phyloP scores from a whole-genome alignment of 2,329 filamentous ascomycete species.

The Fusarium oligoseptatum region DNA sequence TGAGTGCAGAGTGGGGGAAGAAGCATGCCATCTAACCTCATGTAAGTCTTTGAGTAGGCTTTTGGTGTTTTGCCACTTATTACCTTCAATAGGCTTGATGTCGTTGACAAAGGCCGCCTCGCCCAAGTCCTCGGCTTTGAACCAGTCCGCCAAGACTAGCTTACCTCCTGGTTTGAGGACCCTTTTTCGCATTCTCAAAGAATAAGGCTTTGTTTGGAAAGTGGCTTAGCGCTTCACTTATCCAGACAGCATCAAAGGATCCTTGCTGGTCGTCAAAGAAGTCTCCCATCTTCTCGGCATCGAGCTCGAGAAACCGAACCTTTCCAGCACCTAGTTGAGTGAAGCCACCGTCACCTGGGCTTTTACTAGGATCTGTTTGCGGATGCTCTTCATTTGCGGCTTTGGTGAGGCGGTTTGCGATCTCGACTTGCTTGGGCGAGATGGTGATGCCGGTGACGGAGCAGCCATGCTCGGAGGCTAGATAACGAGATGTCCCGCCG shows the following conservation, averaged over 20 bases:
- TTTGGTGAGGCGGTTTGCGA: slow-evolving; percentile 65
- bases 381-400: slow-evolving; percentile 44
- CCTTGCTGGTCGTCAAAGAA: slow-evolving; percentile 57
- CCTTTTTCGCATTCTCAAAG: slow-evolving; percentile 63
- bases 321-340: slow-evolving; percentile 58
- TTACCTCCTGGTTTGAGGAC: slow-evolving; percentile 64
- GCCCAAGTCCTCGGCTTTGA: slow-evolving; percentile 64
- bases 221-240: slow-evolving; percentile 72
- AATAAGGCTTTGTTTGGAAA: slow-evolving; percentile 71
- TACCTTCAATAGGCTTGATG: slow-evolving; percentile 71
- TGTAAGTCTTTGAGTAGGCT: slow-evolving; percentile 5
- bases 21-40: slow-evolving; percentile 67
- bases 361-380: neutral
- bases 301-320: slow-evolving; percentile 69
- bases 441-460: slow-evolving; percentile 72
- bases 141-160: slow-evolving; percentile 72
- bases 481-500: slow-evolving; percentile 69
- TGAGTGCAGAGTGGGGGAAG: slow-evolving; percentile 68
- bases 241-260: slow-evolving; percentile 70
- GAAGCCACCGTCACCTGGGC: slow-evolving; percentile 51
- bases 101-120: slow-evolving; percentile 62
- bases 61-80: neutral
- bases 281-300: slow-evolving; percentile 71
- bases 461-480: slow-evolving; percentile 65
- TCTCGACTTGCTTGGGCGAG: slow-evolving; percentile 69